Conservation (phyloP, 2,329 filamentous ascomycete species). For the Neonectria hederae region DNA sequence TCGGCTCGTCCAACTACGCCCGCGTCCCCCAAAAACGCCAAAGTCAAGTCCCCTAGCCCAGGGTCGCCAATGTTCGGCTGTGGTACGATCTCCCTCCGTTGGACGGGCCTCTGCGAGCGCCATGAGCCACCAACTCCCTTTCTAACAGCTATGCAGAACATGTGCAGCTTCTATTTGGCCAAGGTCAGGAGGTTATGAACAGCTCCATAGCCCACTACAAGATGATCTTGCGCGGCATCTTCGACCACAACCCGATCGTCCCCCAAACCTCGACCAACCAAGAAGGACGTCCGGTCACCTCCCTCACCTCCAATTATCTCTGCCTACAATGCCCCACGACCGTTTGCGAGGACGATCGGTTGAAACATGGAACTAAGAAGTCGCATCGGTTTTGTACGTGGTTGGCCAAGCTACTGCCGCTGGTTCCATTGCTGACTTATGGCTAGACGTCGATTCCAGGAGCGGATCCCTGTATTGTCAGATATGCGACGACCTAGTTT, state of each 20-base stretch:
- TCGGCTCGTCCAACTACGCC: conserved; percentile 59
- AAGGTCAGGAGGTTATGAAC: conserved; percentile 70
- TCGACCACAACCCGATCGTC: conserved; percentile 72
- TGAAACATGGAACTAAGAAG: conserved; percentile 74
- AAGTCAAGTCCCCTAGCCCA: conserved; percentile 67
- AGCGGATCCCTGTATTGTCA: conserved; percentile 81
- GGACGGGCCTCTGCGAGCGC: conserved; percentile 6
- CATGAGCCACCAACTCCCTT: conserved; percentile 3
- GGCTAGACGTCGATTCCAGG: conserved; percentile 77
- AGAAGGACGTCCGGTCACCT: conserved; percentile 67
- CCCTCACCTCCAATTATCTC: conserved; percentile 74
- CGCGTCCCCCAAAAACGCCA: conserved; percentile 65
- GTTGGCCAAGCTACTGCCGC: not conserved
- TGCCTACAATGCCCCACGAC: conserved; percentile 79
- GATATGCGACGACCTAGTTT: conserved; percentile 83
- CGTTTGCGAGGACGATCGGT: conserved; percentile 70
- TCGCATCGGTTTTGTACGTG: conserved; percentile 76
- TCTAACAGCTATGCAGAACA: conserved; percentile 67
- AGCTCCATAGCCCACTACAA: conserved; percentile 78
- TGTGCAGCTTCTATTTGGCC: conserved; percentile 72
- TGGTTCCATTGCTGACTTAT: conserved; percentile 38
- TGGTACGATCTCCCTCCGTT: conserved; percentile 56
- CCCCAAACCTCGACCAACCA: conserved; percentile 70
- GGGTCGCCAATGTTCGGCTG: conserved; percentile 71
- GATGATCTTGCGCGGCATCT: conserved; percentile 74